Evolutionary conservation across 2,329 filamentous ascomycete genomes (phyloP).

Genomic region (Colletotrichum chrysophilum): DNA sequence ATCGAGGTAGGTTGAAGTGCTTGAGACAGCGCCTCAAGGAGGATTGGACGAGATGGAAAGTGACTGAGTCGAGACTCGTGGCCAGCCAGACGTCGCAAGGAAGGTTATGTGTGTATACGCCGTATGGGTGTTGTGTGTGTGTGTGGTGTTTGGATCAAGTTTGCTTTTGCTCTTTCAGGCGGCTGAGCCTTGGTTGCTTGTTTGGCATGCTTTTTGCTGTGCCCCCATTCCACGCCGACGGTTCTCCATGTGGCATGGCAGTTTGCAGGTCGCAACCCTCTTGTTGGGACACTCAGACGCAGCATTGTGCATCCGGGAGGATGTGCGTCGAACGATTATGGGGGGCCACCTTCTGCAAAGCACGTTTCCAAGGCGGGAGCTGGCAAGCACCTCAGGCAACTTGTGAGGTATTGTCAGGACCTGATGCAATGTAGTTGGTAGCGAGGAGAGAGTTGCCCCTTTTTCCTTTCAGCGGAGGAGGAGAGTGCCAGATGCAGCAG

Average conservation of each 20-base stretch:
- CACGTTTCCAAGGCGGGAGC: neutral
- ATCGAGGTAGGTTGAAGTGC: neutral
- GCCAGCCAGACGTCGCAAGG: neutral
- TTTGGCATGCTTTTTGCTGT: neutral
- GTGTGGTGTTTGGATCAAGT: neutral
- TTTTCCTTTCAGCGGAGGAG: neutral
- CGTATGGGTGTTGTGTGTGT: neutral
- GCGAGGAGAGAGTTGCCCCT: neutral
- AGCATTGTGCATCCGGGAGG: neutral
- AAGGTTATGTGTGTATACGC: too few relatives aligned
- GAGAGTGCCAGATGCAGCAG: neutral
- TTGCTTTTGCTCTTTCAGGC: neutral
- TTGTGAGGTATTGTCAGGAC: neutral
- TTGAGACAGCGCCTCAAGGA: neutral
- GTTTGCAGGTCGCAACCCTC: slow-evolving; percentile 10
- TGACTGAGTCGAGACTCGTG: neutral
- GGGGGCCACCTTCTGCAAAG: neutral
- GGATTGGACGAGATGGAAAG: neutral
- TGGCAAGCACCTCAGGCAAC: neutral
- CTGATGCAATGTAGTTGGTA: neutral
- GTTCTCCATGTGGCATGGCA: slow-evolving; percentile 3
- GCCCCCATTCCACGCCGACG: neutral
- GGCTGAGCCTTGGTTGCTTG: neutral
- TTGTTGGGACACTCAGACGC: neutral
- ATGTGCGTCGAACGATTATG: neutral